phyloP scores from a whole-genome alignment of 176 grass and related monocot genomes.

The Thinopyrum elongatum region DNA sequence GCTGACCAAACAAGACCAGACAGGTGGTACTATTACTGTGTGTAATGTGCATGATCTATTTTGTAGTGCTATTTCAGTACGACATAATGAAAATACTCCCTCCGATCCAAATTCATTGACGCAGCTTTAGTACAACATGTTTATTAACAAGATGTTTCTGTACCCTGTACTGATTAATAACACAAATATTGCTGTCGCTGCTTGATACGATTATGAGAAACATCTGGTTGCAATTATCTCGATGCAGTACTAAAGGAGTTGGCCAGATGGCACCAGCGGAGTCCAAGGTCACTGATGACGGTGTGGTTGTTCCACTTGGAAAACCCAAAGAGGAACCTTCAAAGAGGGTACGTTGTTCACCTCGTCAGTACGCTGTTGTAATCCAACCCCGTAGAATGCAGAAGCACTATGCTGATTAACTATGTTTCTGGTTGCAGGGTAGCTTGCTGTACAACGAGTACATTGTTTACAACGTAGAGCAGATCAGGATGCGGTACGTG shows the following conservation, averaged over 20 bases:
- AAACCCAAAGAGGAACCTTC: constrained; percentile 59
- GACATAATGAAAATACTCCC: neutral
- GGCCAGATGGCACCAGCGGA: constrained; percentile 57
- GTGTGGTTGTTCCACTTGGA: constrained; percentile 70
- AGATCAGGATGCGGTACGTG: constrained; percentile 89
- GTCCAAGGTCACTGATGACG: constrained; percentile 56
- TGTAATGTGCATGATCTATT: too few relatives aligned
- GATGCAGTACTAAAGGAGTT: constrained; percentile 85
- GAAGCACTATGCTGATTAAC: neutral
- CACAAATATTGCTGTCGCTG: constrained; percentile 1
- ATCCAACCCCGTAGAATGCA: neutral
- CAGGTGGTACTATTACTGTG: neutral
- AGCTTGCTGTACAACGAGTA: constrained; percentile 91
- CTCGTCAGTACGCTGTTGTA: neutral
- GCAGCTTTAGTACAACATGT: too few relatives aligned
- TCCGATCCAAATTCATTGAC: too few relatives aligned
- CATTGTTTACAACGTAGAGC: constrained; percentile 87
- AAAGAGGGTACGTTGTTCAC: constrained; percentile 38
- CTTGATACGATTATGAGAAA: constrained; percentile 11
- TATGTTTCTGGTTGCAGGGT: constrained; percentile 55
- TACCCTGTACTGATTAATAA: neutral
- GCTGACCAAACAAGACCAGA: neutral
- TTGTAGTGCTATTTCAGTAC: too few relatives aligned
- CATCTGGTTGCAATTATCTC: constrained; percentile 22
- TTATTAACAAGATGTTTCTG: neutral